Base-by-base conservation (phyloP, 768 basidiomycete species). In the Calocera viscosa region DNA sequence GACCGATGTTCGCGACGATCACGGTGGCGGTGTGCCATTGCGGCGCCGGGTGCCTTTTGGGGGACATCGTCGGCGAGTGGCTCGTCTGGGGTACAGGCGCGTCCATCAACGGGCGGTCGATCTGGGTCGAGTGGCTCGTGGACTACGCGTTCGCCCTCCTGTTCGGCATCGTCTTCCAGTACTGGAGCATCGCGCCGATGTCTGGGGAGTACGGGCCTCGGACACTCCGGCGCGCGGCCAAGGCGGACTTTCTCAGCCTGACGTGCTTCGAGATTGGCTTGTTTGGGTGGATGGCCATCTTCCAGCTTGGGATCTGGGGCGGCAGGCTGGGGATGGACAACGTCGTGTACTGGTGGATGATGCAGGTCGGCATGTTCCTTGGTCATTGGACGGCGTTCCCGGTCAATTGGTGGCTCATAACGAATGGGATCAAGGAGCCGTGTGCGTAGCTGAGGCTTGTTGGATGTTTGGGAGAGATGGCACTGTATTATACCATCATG, bases 151-250 rank as follows among this genome's bases (percentile, higher is more conserved):
- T 67, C 26, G 66, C 66, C 32, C 35, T 67, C 5, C n/a, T 67
- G 10, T 53, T 67, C 35, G 66, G 66, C 32, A 67, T 67, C 66
- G 43, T 49, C n/a, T 67, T 67, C 35, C 66, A 67, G 66, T 67
- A 67, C 49, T 67, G 30, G 26, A 49, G 41, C 34, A 67, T 67
- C 22, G 66, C 66, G n/a, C 66, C 66, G 24, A 67, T 67, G 66
- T 63, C 66, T 7, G 66, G 66, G 14, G 49, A 67, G 24, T 67
- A 63, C 22, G 66, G 66, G 12, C 32, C 28, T 11, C 63, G 33
- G 47, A 53, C 66, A 8, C 0, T 67, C 49, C 1, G 43, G 41
- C 43, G 66, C 3, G 66, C 66, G 30, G 66, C 66, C 16, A 67
- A 67, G 28, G 66, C 66, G 8, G 66, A 67, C 26, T 60, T 67